Evolutionary conservation across 768 basidiomycete genomes (phyloP), one percentile per base, ranked within the genome.

Genomic region (Suillus lakei): DNA sequence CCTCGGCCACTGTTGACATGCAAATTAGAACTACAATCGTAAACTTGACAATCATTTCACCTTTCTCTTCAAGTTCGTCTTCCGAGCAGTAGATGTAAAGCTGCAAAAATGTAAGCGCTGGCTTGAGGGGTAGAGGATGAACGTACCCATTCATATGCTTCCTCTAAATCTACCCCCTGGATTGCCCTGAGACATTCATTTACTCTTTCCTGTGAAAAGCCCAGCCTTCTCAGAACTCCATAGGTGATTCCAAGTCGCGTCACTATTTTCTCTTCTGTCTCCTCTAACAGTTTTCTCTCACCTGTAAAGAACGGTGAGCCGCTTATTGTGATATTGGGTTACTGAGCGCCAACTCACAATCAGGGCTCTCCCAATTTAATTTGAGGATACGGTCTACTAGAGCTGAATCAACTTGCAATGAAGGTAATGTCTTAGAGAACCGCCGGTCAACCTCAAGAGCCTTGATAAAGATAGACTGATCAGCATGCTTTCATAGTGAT

Each of bases 111-210:
- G n/a, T 74, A 51, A 69, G 68, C 10, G 51, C 38, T 61, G 39
- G 32, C 30, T 58, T 26, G 53, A 61, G 28, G 38, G 62, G 4
- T 2, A 18, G 30, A 59, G 60, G 28, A 32, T 23, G 39, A 23
- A 75, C 87, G 63, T 68, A 97, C 95, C 97, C 97, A 98, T 73
- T 96, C 91, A 61, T 92, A 85, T 12, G 93, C 95, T 60, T 95
- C 91, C 18, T 98, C 96, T n/a, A 95, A 79, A 30, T 93, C 92
- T 38, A 91, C 78, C 15, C 89, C 85, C 32, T 80, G 76, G 32
- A 94, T 86, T 7, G 83, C 76, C 60, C 80, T 77, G 53, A 99
- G 76, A 74, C 95, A 98, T 69, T 91, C 84, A 58, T 86, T 82
- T 7, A 95, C 90, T 61, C 86, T 80, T 13, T 82, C 83, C 70